Evolutionary conservation across 768 basidiomycete genomes (phyloP), one percentile per base, ranked within the genome.

Genomic region (Mycena albidolilacea): DNA sequence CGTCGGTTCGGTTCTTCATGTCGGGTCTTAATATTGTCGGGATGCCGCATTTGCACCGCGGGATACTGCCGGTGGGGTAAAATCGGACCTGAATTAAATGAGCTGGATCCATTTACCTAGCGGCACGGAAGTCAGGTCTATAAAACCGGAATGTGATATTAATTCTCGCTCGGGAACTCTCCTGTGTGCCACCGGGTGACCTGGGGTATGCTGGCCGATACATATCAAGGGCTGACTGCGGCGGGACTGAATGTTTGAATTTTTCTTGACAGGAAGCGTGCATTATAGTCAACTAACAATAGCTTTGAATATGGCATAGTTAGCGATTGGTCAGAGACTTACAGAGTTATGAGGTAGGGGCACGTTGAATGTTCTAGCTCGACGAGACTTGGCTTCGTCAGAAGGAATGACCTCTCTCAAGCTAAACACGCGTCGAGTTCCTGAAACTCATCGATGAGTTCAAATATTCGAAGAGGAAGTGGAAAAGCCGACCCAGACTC

Each of bases 121-220:
- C 78, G 5, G 95, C 88, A 30, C 85, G 84, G 79, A 93, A 96
- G 81, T 96, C 95, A 7, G 95, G 95, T 67, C 95, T 88, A 75
- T 92, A 96, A 78, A 96, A 96, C 17, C 95, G 88, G 79, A 96
- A 96, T 0, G 95, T 96, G 69, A 96, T 91, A 76, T 96, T 96
- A 90, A 73, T 90, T 94, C 9, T 30, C 30, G 30, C 30, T 30
- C 30, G 30, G 30, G 88, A 91, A 1, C 89, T 84, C 60, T 89
- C 86, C 57, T 82, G 81, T 4, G 70, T 74, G 7, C 41, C 76
- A 37, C 78, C 80, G 5, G 79, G 75, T 2, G 76, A 76, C 58
- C 74, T 77, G 43, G 91, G 88, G 73, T 81, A 86, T 1, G 87
- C 78, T 5, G 95, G 94, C 41, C 87, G 88, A 79, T 90, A 95